Conservation (phyloP, 2,329 filamentous ascomycete species). For the Botrytis medusae region DNA sequence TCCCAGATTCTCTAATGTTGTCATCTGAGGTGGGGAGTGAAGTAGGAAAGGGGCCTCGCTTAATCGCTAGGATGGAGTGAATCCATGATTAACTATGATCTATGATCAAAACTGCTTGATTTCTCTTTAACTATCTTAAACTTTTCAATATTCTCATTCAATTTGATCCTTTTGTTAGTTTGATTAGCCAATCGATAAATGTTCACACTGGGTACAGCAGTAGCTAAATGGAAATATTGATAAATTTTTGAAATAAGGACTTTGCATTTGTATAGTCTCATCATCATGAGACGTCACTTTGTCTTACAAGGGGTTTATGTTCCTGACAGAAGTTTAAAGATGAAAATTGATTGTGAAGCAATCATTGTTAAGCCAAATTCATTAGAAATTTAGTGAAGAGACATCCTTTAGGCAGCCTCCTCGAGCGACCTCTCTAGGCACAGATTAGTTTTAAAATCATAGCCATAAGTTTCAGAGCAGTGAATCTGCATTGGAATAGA, state of each 20-base stretch:
- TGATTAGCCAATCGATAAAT: neutral
- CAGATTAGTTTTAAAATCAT: neutral
- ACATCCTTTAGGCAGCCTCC: neutral
- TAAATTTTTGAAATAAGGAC: neutral
- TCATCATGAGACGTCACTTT: fast-evolving
- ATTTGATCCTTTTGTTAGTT: neutral
- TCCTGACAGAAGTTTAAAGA: neutral
- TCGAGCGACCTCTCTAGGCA: fast-evolving
- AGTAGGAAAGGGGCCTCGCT: constrained; percentile 1
- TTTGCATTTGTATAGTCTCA: neutral
- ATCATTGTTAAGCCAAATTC: fast-evolving
- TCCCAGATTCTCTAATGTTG: neutral
- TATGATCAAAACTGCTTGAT: no score
- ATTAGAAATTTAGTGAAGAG: neutral
- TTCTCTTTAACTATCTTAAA: no score
- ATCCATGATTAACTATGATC: neutral
- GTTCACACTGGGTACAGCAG: neutral
- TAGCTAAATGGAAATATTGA: neutral
- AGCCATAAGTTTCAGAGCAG: no score
- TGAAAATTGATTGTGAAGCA: no score
- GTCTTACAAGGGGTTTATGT: no score
- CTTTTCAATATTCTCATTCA: no score
- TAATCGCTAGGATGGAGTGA: neutral
- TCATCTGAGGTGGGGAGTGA: neutral
- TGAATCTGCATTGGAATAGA: neutral